Conservation (phyloP, 2,329 filamentous ascomycete genomes). For the Sporothrix phasma region DNA sequence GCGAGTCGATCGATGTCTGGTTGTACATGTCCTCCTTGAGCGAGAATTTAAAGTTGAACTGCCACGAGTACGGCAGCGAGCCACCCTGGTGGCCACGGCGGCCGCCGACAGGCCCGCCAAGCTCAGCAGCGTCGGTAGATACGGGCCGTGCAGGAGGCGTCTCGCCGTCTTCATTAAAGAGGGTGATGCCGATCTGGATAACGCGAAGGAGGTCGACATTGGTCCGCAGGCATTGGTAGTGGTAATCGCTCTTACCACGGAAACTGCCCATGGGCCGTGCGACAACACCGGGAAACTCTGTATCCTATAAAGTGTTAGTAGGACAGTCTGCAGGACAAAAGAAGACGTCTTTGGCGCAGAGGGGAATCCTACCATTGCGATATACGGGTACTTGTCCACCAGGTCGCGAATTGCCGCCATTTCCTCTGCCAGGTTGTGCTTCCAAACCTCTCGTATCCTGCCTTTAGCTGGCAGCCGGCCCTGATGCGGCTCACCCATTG, state of each 20-base stretch:
- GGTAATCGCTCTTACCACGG: slow-evolving; percentile 90
- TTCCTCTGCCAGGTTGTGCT: slow-evolving; percentile 81
- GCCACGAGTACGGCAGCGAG: slow-evolving; percentile 78
- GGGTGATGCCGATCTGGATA: slow-evolving; percentile 89
- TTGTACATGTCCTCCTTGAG: slow-evolving; percentile 96
- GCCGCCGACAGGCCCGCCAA: slow-evolving; percentile 28
- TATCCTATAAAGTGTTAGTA: slow-evolving; percentile 53
- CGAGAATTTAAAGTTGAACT: slow-evolving; percentile 98
- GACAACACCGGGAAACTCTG: slow-evolving; percentile 96
- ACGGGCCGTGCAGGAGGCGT: slow-evolving; percentile 62
- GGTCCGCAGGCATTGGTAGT: slow-evolving; percentile 93
- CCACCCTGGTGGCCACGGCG: slow-evolving; percentile 27
- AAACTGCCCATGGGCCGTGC: slow-evolving; percentile 92
- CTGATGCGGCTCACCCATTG: slow-evolving; percentile 41
- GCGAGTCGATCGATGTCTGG: slow-evolving; percentile 83
- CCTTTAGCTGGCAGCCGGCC: slow-evolving; percentile 54
- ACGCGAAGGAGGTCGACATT: slow-evolving; percentile 97
- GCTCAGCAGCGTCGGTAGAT: slow-evolving; percentile 33
- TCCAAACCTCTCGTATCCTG: slow-evolving; percentile 94
- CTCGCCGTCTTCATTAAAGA: slow-evolving; percentile 87
- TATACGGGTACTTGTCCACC: slow-evolving; percentile 85
- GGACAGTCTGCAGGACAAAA: neutral
- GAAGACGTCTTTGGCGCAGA: slow-evolving; percentile 10
- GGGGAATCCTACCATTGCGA: slow-evolving; percentile 72
- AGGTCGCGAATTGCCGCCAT: slow-evolving; percentile 75